Conservation (phyloP, 1,284 basidiomycete genomes). For the Pseudozyma sp. region DNA sequence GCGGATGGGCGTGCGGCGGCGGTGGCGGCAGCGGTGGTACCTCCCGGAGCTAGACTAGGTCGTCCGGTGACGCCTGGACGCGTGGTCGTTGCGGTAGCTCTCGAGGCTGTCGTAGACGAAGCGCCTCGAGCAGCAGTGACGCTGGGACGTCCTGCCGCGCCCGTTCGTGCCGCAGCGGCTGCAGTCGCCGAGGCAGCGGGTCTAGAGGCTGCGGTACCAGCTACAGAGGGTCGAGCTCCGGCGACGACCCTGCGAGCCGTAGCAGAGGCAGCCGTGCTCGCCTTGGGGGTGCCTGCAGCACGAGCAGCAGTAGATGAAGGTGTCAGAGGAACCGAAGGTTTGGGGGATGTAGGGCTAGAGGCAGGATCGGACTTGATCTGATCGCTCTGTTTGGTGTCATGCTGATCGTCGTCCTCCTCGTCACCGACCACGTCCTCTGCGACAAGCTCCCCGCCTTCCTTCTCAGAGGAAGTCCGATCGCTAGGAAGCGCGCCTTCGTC, state of each 20-base stretch:
- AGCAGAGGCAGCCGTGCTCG: constrained; percentile 15
- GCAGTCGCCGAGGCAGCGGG: constrained; percentile 11
- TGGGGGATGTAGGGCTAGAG: constrained; percentile 7
- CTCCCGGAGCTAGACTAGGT: constrained; percentile 28
- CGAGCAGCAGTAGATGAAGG: constrained; percentile 12
- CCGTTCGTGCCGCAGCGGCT: constrained; percentile 12
- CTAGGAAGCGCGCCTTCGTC: constrained; percentile 26
- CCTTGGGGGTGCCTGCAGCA: constrained; percentile 9
- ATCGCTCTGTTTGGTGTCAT: constrained; percentile 13
- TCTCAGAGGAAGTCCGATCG: constrained; percentile 40
- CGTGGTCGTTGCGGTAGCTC: constrained; percentile 5
- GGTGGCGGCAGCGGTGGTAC: constrained; percentile 1
- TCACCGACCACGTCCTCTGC: constrained; percentile 8
- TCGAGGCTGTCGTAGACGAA: constrained; percentile 10
- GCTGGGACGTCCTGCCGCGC: constrained; percentile 25
- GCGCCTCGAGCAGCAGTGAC: constrained; percentile 13
- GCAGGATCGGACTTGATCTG: constrained; percentile 2
- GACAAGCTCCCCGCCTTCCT: constrained; percentile 35
- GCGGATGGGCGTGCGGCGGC: constrained; percentile 14
- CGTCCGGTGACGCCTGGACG: constrained; percentile 32
- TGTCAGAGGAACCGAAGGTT: constrained; percentile 16
- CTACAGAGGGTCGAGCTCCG: constrained; percentile 27
- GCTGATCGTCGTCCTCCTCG: constrained; percentile 5
- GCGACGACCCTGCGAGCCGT: constrained; percentile 26
- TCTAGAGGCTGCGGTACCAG: constrained; percentile 18